Percentiles rank a stretch among this genome's conserved stretches.
These are phyloP conservation scores for Flaveria bidentis DNA, from an alignment of 129 eudicot genomes.

Conservation along the genomic window DNA sequence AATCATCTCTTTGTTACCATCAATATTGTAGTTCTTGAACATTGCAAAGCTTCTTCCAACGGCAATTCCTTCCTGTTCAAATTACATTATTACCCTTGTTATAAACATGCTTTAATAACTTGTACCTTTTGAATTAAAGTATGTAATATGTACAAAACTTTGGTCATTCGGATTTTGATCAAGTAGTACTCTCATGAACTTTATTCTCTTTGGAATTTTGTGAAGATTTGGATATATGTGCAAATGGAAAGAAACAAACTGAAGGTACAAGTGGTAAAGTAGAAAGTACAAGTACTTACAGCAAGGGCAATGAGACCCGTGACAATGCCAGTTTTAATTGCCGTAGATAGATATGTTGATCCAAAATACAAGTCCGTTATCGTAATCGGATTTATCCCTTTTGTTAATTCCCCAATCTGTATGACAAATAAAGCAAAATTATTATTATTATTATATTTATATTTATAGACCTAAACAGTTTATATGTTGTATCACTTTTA, in stretches of 20 bases:
- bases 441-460: neutral
- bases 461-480: neutral
- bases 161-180: neutral
- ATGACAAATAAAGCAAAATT: conserved; percentile 2
- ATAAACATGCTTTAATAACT: neutral
- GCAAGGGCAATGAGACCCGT: conserved; percentile 92
- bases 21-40: conserved; percentile 94
- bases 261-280: conserved; percentile 30
- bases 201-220: conserved; percentile 8
- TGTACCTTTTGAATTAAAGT: neutral
- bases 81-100: conserved; percentile 17
- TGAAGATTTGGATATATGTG: conserved; percentile 10
- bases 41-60: conserved; percentile 96
- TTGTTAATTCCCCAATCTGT: conserved; percentile 82
- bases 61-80: conserved; percentile 92
- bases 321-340: conserved; percentile 86
- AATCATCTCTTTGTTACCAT: conserved; percentile 99
- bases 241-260: conserved; percentile 23
- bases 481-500: no score
- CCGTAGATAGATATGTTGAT: conserved; percentile 56
- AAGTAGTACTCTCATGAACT: conserved; percentile 17
- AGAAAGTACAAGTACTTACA: conserved; percentile 51
- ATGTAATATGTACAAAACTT: conserved; percentile 8
- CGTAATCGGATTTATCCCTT: conserved; percentile 86
- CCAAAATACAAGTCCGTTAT: conserved; percentile 66